Conservation (phyloP, 768 basidiomycete genomes). For the Auriscalpium microsporum region DNA sequence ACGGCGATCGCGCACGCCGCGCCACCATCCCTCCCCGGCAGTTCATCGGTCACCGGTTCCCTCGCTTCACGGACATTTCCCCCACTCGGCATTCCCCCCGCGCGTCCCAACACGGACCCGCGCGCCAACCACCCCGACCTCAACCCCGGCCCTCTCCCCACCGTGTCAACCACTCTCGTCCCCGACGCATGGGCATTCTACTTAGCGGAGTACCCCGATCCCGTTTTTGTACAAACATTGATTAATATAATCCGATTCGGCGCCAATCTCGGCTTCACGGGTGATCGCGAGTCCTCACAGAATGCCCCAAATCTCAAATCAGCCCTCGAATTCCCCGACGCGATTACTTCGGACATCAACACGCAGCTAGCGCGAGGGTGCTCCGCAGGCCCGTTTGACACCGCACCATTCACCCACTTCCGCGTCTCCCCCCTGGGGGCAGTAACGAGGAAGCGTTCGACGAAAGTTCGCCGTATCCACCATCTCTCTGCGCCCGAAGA, state of each 20-base stretch:
- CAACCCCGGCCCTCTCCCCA: neutral
- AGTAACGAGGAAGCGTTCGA: constrained; percentile 13
- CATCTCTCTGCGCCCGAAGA: constrained; percentile 17
- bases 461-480: constrained; percentile 13
- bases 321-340: constrained; percentile 5
- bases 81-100: neutral
- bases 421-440: constrained; percentile 16
- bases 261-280: constrained; percentile 3
- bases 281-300: constrained; percentile 1
- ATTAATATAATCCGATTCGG: constrained; percentile 9
- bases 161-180: constrained; percentile 2
- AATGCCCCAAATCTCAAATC: constrained; percentile 13
- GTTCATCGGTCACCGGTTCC: neutral
- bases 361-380: constrained; percentile 7
- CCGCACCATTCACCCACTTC: constrained; percentile 14
- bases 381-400: constrained; percentile 13
- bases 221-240: constrained; percentile 7
- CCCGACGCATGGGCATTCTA: constrained; percentile 7
- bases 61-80: neutral
- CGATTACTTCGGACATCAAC: constrained; percentile 8
- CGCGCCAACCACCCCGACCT: constrained; percentile 7
- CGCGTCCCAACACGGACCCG: constrained; percentile 10
- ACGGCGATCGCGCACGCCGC: neutral
- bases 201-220: constrained; percentile 10
- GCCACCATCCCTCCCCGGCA: neutral